phyloP scores from a whole-genome alignment of 2,329 filamentous ascomycete species.

The Beauveria pseudobassiana region DNA sequence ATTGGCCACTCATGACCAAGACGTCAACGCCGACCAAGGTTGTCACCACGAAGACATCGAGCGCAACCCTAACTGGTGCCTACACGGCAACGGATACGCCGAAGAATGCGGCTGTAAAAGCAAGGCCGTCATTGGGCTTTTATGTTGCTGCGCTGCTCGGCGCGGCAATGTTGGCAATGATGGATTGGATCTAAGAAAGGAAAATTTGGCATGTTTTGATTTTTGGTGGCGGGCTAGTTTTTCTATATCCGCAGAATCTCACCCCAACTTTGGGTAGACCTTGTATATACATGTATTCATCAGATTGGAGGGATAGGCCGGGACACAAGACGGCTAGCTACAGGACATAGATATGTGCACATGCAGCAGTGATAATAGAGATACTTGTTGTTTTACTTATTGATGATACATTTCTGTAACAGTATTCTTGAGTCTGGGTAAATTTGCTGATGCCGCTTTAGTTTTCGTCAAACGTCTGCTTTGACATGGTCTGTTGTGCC shows the following conservation, averaged over 20 bases:
- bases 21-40: constrained; percentile 17
- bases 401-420: too few relatives aligned
- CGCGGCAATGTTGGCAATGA: neutral
- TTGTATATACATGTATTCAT: neutral
- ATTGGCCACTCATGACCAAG: constrained; percentile 32
- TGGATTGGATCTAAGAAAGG: neutral
- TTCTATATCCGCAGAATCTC: neutral
- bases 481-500: neutral
- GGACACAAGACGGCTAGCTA: constrained; percentile 3
- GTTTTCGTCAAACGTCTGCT: too few relatives aligned
- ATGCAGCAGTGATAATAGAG: neutral
- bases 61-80: constrained; percentile 23
- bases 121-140: neutral
- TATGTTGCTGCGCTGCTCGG: neutral
- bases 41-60: constrained; percentile 15
- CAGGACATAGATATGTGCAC: neutral
- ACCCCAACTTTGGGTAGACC: neutral
- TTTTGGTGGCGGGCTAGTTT: neutral
- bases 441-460: too few relatives aligned
- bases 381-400: too few relatives aligned
- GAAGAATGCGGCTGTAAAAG: constrained; percentile 9
- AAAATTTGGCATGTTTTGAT: neutral
- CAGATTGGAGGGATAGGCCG: neutral
- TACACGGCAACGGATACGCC: constrained; percentile 30
- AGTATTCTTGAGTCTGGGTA: neutral